Base-by-base conservation (phyloP, 1,284 basidiomycete genomes). In the Apiotrichum siamense region DNA sequence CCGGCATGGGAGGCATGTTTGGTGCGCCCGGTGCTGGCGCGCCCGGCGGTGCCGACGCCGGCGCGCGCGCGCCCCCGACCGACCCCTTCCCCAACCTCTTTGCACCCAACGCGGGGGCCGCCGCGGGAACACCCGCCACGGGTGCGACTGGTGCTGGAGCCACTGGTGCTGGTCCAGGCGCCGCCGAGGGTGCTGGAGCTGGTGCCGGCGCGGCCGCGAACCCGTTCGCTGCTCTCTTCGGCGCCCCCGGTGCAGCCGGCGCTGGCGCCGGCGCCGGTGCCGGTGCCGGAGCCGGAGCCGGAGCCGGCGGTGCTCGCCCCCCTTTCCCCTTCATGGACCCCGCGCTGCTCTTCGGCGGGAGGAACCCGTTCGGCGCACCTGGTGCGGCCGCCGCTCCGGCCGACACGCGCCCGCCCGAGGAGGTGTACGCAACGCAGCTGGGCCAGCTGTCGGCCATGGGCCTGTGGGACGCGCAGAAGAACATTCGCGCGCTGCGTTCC, bases 381-480 rank as follows among this genome's bases (percentile, higher is more conserved):
- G 69, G 65, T 3, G 59, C 64, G 2, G 53, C 64, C 4, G 52
- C 66, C n/a, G 59, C 66, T 3, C 67, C 71, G 15, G 52, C 60
- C 32, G 87, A 91, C 67, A 76, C 81, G 3, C 76, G 88, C 62
- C 79, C 86, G 12, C 83, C 88, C 4, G 90, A 93, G 70, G 90
- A 92, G 75, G 78, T 89, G 47, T 94, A 88, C 78, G 86, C 91
- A 64, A 83, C 85, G 13, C 88, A 92, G 69, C 76, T 92, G 12
- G 65, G 70, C 26, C 72, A 71, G 55, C 52, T 75, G 57, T 72
- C 70, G 41, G 70, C 61, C 41, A 75, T 75, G 73, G 88, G 91
- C 81, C 68, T 93, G 60, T 85, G 88, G 74, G 87, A 92, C 57
- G 88, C 88, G 11, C 72, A 81, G 43, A 88, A 92, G 78, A 94